Percentiles rank a stretch among this genome's conserved stretches.
These are phyloP conservation scores for Puccinia horiana DNA, from an alignment of 1,284 basidiomycete species.

Conservation along the genomic window DNA sequence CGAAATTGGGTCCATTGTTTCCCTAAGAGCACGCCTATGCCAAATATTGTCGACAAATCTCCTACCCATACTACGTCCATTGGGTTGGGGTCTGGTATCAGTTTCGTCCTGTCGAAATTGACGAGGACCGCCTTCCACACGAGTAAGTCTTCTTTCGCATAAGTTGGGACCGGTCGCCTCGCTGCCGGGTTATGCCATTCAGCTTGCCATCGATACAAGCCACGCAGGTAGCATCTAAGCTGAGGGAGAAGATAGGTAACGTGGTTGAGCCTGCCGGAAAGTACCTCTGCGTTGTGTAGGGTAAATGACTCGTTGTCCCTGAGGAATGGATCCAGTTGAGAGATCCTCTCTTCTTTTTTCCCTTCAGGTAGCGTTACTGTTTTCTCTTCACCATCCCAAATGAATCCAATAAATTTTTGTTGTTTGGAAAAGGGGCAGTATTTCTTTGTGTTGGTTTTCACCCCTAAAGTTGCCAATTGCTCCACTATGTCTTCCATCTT, in stretches of 20 bases:
- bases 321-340: neutral
- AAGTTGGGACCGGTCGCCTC: neutral
- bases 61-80: neutral
- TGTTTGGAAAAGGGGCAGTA: neutral
- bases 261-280: too few species aligned
- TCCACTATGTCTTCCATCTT: too few species aligned
- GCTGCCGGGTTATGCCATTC: too few species aligned
- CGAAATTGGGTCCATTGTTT: neutral
- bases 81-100: neutral
- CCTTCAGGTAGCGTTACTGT: neutral
- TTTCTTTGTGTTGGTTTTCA: neutral
- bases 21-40: neutral
- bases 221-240: neutral
- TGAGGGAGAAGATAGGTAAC: neutral
- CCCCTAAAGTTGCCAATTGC: neutral
- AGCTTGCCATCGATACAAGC: neutral
- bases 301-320: neutral
- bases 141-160: too few species aligned
- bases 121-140: neutral
- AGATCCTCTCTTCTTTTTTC: neutral
- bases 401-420: conserved; percentile 20
- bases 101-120: neutral
- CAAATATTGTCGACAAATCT: neutral
- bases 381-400: conserved; percentile 5
- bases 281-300: too few species aligned